A percentile compares a stretch with the other conserved stretches of the same genome.
Evolutionary conservation across 176 grass and related monocot genomes (phyloP).

Genomic region (Musa troglodytarum): DNA sequence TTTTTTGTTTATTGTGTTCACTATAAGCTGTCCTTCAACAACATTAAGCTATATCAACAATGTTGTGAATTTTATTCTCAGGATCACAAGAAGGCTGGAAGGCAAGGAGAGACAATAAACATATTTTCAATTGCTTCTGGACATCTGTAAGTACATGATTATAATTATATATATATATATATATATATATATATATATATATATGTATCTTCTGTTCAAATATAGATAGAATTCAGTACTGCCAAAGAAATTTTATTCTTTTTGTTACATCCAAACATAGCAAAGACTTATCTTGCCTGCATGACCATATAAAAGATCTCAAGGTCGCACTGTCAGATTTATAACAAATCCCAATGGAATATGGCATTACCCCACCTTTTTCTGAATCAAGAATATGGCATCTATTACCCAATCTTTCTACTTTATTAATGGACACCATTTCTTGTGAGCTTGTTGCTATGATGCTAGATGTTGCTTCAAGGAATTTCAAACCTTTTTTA

Average conservation of each 20-base stretch:
- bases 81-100: slow-evolving; percentile 49
- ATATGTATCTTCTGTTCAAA: neutral
- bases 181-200: neutral
- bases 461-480: no score
- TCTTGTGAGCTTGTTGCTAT: no score
- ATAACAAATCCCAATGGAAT: no score
- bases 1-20: neutral
- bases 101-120: slow-evolving; percentile 84
- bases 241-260: neutral
- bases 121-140: slow-evolving; percentile 99
- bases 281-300: neutral
- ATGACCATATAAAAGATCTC: neutral
- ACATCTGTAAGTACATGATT: slow-evolving; percentile 63
- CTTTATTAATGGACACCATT: no score
- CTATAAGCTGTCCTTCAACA: neutral
- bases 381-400: no score
- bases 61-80: slow-evolving; percentile 32
- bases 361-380: no score
- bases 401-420: no score
- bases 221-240: neutral
- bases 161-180: no score
- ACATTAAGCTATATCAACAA: slow-evolving; percentile 9
- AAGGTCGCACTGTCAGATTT: no score
- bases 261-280: neutral
- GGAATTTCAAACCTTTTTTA: no score